These are phyloP conservation scores for Udeniomyces megalosporus DNA, from an alignment of 768 basidiomycete genomes.

Conservation along the genomic window DNA sequence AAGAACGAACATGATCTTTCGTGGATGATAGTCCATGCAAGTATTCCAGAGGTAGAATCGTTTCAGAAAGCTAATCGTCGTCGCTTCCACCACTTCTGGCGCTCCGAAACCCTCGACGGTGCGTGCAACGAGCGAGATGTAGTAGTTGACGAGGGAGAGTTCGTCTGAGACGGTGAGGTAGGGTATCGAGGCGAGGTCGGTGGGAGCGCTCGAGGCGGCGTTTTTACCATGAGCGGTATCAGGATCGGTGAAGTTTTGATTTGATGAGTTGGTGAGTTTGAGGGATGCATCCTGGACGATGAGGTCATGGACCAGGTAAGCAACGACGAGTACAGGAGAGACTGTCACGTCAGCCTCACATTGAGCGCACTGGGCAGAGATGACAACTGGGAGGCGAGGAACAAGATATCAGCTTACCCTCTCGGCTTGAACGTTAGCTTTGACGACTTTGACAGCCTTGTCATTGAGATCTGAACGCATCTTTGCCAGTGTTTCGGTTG, in stretches of 20 bases:
- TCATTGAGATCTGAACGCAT: slow-evolving; percentile 54
- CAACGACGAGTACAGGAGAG: background rate
- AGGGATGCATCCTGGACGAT: too few relatives aligned
- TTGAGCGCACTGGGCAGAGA: background rate
- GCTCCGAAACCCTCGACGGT: slow-evolving; percentile 73
- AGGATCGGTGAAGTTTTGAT: background rate
- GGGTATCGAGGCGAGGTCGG: slow-evolving; percentile 44
- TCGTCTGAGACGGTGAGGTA: slow-evolving; percentile 76
- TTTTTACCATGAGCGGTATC: background rate
- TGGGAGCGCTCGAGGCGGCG: slow-evolving; percentile 20
- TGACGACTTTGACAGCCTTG: slow-evolving; percentile 60
- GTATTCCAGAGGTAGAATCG: slow-evolving; percentile 95
- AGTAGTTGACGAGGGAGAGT: slow-evolving; percentile 69
- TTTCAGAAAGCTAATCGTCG: slow-evolving; percentile 80
- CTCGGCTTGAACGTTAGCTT: slow-evolving; percentile 57
- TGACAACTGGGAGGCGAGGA: background rate
- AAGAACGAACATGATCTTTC: slow-evolving; percentile 75
- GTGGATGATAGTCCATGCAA: slow-evolving; percentile 99
- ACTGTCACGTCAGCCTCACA: background rate
- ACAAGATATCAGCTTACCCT: slow-evolving; percentile 38
- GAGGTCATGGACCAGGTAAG: too few relatives aligned
- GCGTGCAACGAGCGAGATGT: slow-evolving; percentile 67
- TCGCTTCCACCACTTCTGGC: slow-evolving; percentile 83
- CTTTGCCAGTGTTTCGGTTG: slow-evolving; percentile 43
- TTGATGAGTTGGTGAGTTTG: background rate